A percentile compares a stretch with the other conserved stretches of the same genome.
Evolutionary conservation across 768 basidiomycete genomes (phyloP).

Genomic region (Piloderma croceum): DNA sequence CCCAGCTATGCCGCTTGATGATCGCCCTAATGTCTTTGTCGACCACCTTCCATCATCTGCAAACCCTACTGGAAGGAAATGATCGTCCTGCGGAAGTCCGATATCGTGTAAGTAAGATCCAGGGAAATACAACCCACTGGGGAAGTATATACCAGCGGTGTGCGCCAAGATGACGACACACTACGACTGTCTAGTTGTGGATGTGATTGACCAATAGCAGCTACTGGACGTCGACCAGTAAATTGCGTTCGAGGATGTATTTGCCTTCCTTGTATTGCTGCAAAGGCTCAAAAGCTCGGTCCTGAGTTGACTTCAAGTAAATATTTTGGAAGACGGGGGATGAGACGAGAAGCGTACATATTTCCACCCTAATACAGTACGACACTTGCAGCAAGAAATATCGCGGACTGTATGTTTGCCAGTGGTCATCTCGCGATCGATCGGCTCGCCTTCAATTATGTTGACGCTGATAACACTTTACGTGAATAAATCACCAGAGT

Average conservation of each 20-base stretch:
- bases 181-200: slow-evolving; percentile 3
- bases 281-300: slow-evolving; percentile 79
- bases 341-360: slow-evolving; percentile 58
- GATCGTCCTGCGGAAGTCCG: background rate
- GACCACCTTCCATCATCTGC: background rate
- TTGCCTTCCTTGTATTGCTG: slow-evolving; percentile 99
- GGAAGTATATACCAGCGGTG: slow-evolving; percentile 7
- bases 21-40: no score
- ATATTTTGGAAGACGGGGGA: slow-evolving; percentile 2
- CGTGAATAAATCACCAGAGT: background rate
- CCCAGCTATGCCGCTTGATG: no score
- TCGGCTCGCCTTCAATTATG: slow-evolving; percentile 81
- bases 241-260: slow-evolving; percentile 92
- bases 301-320: slow-evolving; percentile 43
- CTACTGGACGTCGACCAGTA: slow-evolving; percentile 83
- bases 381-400: slow-evolving; percentile 90
- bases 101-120: slow-evolving; percentile 3
- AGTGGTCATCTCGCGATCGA: slow-evolving; percentile 94
- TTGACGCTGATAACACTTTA: slow-evolving; percentile 64
- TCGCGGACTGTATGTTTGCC: slow-evolving; percentile 95
- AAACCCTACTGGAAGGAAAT: background rate
- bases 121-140: slow-evolving; percentile 13
- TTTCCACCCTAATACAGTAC: slow-evolving; percentile 91
- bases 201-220: slow-evolving; percentile 9
- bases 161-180: slow-evolving; percentile 8